Percentiles rank a stretch among this genome's conserved stretches.
phyloP scores from a whole-genome alignment of 805 yeast genomes.

The Wickerhamomyces queroliae region DNA sequence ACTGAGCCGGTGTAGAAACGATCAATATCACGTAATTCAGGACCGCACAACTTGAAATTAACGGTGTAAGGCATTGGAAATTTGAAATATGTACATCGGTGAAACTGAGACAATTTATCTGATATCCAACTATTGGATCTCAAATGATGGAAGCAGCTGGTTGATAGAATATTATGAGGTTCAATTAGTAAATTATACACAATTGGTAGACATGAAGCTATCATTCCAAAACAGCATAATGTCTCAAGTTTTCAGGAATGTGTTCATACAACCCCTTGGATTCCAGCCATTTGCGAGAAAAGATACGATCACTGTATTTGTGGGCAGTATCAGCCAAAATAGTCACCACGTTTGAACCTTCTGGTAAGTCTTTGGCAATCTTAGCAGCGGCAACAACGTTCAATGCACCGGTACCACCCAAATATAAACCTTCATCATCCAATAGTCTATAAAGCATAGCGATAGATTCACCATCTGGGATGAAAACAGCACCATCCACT shows the following conservation, averaged over 20 bases:
- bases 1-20: too few relatives aligned
- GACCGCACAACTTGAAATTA: too few relatives aligned
- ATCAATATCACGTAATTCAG: too few relatives aligned
- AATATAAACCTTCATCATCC: constrained; percentile 84
- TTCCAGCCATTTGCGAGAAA: constrained; percentile 73
- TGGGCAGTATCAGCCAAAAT: constrained; percentile 89
- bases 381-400: constrained; percentile 86
- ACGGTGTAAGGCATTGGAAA: too few relatives aligned
- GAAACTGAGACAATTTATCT: too few relatives aligned
- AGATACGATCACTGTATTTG: constrained; percentile 77
- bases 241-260: constrained; percentile 65
- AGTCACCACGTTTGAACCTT: constrained; percentile 77
- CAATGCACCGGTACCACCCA: constrained; percentile 88
- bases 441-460: constrained; percentile 77
- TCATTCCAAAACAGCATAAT: constrained; percentile 47
- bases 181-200: background rate
- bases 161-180: too few relatives aligned
- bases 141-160: too few relatives aligned
- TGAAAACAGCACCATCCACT: constrained; percentile 74
- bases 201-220: too few relatives aligned
- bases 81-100: too few relatives aligned
- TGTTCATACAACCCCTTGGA: constrained; percentile 57
- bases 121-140: too few relatives aligned
- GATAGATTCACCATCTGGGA: constrained; percentile 77
- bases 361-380: constrained; percentile 72